phyloP scores from a whole-genome alignment of 495 filamentous ascomycete species.

The Aspergillus sparsus region DNA sequence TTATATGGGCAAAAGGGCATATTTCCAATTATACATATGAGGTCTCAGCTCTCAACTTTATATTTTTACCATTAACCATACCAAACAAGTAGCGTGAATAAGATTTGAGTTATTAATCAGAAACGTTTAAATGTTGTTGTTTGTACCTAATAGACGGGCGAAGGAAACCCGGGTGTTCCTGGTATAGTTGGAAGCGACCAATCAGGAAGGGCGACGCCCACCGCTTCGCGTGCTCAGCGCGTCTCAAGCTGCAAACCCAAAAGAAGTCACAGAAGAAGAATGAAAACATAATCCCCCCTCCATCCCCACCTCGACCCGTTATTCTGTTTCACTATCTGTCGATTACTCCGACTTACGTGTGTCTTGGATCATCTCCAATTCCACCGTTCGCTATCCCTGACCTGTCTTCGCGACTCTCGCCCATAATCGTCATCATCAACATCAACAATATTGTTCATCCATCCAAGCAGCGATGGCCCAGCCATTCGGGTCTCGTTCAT shows the following conservation, averaged over 20 bases:
- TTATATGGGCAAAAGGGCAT: no score
- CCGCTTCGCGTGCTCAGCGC: slow-evolving; percentile 21
- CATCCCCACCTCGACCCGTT: slow-evolving; percentile 4
- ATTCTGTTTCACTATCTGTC: no score
- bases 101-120: no score
- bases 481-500: slow-evolving; percentile 53
- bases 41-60: no score
- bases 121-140: no score
- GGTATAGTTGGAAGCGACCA: slow-evolving; percentile 14
- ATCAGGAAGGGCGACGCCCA: slow-evolving; percentile 11
- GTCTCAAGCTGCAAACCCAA: slow-evolving; percentile 11
- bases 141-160: no score
- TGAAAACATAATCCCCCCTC: not conserved
- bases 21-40: no score
- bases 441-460: slow-evolving; percentile 9
- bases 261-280: not conserved
- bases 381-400: not conserved
- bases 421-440: slow-evolving; percentile 3
- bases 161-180: no score
- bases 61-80: no score
- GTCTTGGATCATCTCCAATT: not conserved
- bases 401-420: not conserved
- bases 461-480: slow-evolving; percentile 36
- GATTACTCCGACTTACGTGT: no score
- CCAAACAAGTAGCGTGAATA: no score